These are phyloP conservation scores for Fusarium temperatum DNA, from an alignment of 2,329 filamentous ascomycete genomes.

Conservation along the genomic window DNA sequence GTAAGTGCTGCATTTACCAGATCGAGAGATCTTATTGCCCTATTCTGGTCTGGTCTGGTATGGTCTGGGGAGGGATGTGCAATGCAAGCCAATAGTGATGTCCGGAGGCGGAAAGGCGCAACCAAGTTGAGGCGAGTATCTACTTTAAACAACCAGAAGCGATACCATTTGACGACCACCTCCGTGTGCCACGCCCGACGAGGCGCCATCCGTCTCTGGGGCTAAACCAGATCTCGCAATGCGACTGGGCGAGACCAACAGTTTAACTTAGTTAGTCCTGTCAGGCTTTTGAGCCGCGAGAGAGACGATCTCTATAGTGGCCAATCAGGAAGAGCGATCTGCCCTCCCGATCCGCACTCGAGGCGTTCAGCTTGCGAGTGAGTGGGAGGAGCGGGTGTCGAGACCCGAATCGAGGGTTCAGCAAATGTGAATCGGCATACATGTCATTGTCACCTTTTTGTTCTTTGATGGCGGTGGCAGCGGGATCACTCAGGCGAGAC, in stretches of 20 bases:
- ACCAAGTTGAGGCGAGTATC: background rate
- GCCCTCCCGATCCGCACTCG: background rate
- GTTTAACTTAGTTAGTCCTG: background rate
- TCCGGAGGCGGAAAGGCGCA: slow-evolving; percentile 32
- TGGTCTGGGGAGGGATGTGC: background rate
- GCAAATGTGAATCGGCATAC: slow-evolving; percentile 11
- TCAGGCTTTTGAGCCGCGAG: background rate
- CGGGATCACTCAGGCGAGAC: background rate
- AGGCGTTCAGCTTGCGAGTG: background rate
- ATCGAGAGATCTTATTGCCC: background rate
- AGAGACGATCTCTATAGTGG: background rate
- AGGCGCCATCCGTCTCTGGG: slow-evolving; percentile 9
- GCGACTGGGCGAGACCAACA: slow-evolving; percentile 15
- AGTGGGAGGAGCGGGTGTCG: slow-evolving; percentile 10
- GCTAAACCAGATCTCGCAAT: slow-evolving; percentile 1
- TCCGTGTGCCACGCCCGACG: slow-evolving; percentile 14
- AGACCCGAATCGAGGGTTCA: background rate
- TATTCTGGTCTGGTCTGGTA: background rate
- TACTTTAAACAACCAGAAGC: slow-evolving; percentile 11
- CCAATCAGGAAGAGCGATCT: slow-evolving; percentile 1
- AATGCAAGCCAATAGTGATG: background rate
- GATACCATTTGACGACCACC: slow-evolving; percentile 4
- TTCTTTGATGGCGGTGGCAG: background rate
- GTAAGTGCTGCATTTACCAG: background rate
- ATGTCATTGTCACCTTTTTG: slow-evolving; percentile 27